Evolutionary conservation across 108 stramenopile species (phyloP).

Genomic region (Stephanodiscus triporus): DNA sequence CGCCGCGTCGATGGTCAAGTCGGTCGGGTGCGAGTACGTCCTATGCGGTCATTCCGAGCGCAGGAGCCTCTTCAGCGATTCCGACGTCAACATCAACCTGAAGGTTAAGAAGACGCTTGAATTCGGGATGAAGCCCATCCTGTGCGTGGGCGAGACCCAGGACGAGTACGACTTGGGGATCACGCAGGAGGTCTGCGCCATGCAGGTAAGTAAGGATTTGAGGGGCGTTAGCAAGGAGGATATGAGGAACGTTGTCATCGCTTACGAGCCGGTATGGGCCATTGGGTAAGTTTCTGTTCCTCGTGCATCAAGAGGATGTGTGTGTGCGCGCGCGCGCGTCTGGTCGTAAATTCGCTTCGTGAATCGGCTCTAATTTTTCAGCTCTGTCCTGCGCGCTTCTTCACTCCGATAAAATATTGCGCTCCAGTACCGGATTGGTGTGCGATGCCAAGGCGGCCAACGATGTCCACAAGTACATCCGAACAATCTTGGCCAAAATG

Average conservation of each 20-base stretch:
- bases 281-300: conserved; percentile 68
- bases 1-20: conserved; percentile 70
- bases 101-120: conserved; percentile 57
- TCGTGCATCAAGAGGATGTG: too few species aligned
- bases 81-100: conserved; percentile 57
- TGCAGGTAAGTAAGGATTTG: conserved; percentile 71
- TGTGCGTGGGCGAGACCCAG: conserved; percentile 78
- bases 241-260: conserved; percentile 69
- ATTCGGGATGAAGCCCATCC: conserved; percentile 62
- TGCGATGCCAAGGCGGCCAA: conserved; percentile 43
- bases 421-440: conserved; percentile 41
- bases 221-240: conserved; percentile 60
- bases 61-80: conserved; percentile 61
- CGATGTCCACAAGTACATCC: conserved; percentile 49
- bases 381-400: neutral
- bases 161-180: conserved; percentile 63
- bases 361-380: neutral
- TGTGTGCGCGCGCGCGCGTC: too few species aligned
- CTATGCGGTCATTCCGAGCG: conserved; percentile 79
- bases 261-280: conserved; percentile 98
- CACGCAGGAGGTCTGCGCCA: conserved; percentile 52
- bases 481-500: conserved; percentile 47
- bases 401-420: neutral
- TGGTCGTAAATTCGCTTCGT: conserved; percentile 8
- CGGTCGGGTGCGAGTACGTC: conserved; percentile 67